These are phyloP conservation scores for Tilletiopsis washingtonensis DNA, from an alignment of 1,284 basidiomycete genomes.

Conservation along the genomic window DNA sequence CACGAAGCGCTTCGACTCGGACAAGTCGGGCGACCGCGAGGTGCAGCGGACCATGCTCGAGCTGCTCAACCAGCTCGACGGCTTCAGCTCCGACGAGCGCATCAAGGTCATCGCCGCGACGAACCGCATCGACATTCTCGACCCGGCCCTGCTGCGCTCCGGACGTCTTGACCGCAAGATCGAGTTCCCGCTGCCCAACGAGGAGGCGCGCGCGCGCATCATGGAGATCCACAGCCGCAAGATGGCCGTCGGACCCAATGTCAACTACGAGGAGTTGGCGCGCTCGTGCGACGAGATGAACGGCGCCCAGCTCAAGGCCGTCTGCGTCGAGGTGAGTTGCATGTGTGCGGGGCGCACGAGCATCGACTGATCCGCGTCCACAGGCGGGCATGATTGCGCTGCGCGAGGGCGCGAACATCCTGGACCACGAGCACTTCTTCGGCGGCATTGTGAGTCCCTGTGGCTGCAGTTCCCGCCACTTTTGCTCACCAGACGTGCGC, in stretches of 20 bases:
- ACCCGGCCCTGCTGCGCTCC: slow-evolving; percentile 67
- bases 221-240: slow-evolving; percentile 81
- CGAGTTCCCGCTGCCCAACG: slow-evolving; percentile 70
- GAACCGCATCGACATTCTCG: slow-evolving; percentile 95
- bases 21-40: slow-evolving; percentile 94
- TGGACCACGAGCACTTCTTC: slow-evolving; percentile 47
- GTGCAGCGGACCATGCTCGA: slow-evolving; percentile 99
- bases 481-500: no score
- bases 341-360: not conserved
- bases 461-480: no score
- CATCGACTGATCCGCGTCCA: slow-evolving; percentile 54
- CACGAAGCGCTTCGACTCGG: slow-evolving; percentile 97
- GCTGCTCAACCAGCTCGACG: slow-evolving; percentile 79
- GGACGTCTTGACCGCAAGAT: slow-evolving; percentile 71
- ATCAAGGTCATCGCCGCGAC: slow-evolving; percentile 99
- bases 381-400: slow-evolving; percentile 92
- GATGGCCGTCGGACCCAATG: slow-evolving; percentile 70
- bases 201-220: slow-evolving; percentile 64
- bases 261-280: slow-evolving; percentile 70
- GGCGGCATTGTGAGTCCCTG: no score
- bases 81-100: slow-evolving; percentile 79
- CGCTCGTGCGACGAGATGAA: slow-evolving; percentile 71
- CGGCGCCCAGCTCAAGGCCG: slow-evolving; percentile 54
- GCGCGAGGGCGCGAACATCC: slow-evolving; percentile 72
- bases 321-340: slow-evolving; percentile 60